Conservation (phyloP, 306 rosid species). For the Sicyos baderoa region DNA sequence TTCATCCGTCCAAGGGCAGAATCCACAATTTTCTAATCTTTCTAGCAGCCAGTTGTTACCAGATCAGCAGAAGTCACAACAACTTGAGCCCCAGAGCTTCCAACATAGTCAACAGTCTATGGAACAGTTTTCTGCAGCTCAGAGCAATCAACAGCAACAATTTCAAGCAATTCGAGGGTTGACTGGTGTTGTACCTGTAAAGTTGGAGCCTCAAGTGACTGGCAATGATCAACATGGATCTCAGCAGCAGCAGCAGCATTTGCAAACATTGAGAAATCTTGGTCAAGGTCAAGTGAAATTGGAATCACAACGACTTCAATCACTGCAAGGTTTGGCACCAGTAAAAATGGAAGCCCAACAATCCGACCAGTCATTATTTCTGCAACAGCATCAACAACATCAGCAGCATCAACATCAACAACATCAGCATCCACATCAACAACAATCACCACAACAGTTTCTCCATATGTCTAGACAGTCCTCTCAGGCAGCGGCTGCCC, state of each 20-base stretch:
- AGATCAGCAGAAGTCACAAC: slow-evolving; percentile 83
- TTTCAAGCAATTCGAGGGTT: slow-evolving; percentile 67
- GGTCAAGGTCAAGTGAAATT: slow-evolving; percentile 44
- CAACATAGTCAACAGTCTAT: slow-evolving; percentile 77
- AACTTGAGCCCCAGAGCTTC: slow-evolving; percentile 62
- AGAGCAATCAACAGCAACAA: slow-evolving; percentile 49
- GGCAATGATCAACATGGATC: slow-evolving; percentile 62
- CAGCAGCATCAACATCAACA: slow-evolving; percentile 21
- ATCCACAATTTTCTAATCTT: slow-evolving; percentile 66
- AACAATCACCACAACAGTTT: slow-evolving; percentile 58
- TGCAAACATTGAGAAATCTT: slow-evolving; percentile 50
- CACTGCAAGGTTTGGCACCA: slow-evolving; percentile 49
- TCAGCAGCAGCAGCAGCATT: slow-evolving; percentile 42
- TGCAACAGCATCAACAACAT: slow-evolving; percentile 38
- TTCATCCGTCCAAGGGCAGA: slow-evolving; percentile 74
- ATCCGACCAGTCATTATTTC: slow-evolving; percentile 64
- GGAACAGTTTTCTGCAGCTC: slow-evolving; percentile 74
- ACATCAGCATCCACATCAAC: slow-evolving; percentile 49
- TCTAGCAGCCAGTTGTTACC: slow-evolving; percentile 56
- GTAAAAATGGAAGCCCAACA: slow-evolving; percentile 83
- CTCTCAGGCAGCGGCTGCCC: slow-evolving; percentile 85
- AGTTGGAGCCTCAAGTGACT: slow-evolving; percentile 71
- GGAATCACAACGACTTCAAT: slow-evolving; percentile 72
- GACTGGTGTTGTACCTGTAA: slow-evolving; percentile 60
- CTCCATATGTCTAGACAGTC: slow-evolving; percentile 83